phyloP scores from a whole-genome alignment of 345 rosid genomes.

The Mangifera indica region DNA sequence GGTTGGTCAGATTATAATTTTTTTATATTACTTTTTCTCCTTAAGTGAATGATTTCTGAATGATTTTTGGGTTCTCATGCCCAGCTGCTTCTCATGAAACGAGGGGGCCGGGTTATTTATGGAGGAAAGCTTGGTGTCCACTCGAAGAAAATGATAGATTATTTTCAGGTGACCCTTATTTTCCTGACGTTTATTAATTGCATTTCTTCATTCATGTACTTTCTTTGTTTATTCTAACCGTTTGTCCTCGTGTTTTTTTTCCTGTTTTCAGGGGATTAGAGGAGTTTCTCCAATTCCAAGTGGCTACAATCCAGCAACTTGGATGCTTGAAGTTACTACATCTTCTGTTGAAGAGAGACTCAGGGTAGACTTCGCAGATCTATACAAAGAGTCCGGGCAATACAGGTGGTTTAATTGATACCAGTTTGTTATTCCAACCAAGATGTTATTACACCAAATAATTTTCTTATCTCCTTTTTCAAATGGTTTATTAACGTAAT shows the following conservation, averaged over 20 bases:
- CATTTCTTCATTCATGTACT: background rate
- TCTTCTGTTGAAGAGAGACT: constrained; percentile 58
- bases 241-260: background rate
- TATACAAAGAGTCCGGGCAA: constrained; percentile 56
- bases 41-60: too few species aligned
- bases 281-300: constrained; percentile 62
- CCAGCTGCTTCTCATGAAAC: constrained; percentile 95
- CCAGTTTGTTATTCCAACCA: background rate
- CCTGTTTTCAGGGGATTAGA: constrained; percentile 40
- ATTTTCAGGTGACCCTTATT: constrained; percentile 65
- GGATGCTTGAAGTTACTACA: constrained; percentile 95
- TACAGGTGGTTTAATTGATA: constrained; percentile 43
- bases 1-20: constrained; percentile 39
- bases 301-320: constrained; percentile 90
- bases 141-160: constrained; percentile 66
- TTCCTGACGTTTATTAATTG: background rate
- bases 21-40: background rate
- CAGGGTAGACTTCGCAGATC: constrained; percentile 69
- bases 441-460: background rate
- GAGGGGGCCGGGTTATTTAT: constrained; percentile 85
- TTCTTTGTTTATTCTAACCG: background rate
- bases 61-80: constrained; percentile 3
- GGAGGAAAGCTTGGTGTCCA: constrained; percentile 80
- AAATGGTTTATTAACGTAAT: too few species aligned
- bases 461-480: background rate